Evolutionary conservation across 1,284 basidiomycete species (phyloP).

Genomic region (Microbotryum scabiosae): DNA sequence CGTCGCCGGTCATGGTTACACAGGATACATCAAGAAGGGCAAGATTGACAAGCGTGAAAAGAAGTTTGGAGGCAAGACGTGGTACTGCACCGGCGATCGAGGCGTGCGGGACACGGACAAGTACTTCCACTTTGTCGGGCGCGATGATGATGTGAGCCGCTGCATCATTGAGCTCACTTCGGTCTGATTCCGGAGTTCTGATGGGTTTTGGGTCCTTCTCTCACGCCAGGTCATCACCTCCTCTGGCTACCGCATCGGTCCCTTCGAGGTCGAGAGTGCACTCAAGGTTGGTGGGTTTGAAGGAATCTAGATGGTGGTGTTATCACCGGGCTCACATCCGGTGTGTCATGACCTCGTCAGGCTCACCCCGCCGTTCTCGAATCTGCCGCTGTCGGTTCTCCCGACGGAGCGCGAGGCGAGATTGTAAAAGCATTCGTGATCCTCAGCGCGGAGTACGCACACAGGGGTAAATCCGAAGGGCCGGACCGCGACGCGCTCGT

Average conservation of each 20-base stretch:
- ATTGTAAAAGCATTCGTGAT: conserved; percentile 28
- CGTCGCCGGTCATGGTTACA: not conserved
- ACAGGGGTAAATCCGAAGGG: not conserved
- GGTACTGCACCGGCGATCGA: conserved; percentile 27
- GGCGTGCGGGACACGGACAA: conserved; percentile 18
- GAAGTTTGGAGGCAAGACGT: conserved; percentile 18
- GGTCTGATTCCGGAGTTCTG: no score
- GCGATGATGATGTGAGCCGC: conserved; percentile 25
- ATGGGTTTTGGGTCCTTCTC: no score
- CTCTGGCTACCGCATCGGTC: conserved; percentile 25
- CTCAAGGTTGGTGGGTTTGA: conserved; percentile 13
- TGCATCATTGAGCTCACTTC: no score
- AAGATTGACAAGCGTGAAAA: conserved; percentile 23
- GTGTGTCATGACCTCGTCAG: not conserved
- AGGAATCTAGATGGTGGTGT: not conserved
- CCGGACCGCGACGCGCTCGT: conserved; percentile 9
- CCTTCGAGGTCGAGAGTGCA: conserved; percentile 28
- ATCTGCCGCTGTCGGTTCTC: conserved; percentile 27
- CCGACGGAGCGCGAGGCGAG: conserved; percentile 19
- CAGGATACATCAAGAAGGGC: conserved; percentile 29
- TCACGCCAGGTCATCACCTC: conserved; percentile 17
- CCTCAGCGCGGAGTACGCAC: conserved; percentile 14
- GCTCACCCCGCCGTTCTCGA: conserved; percentile 28
- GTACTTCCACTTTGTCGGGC: conserved; percentile 26
- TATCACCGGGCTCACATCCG: not conserved